phyloP scores from a whole-genome alignment of 2,329 filamentous ascomycete species.

The Arthrocladium fulminans region DNA sequence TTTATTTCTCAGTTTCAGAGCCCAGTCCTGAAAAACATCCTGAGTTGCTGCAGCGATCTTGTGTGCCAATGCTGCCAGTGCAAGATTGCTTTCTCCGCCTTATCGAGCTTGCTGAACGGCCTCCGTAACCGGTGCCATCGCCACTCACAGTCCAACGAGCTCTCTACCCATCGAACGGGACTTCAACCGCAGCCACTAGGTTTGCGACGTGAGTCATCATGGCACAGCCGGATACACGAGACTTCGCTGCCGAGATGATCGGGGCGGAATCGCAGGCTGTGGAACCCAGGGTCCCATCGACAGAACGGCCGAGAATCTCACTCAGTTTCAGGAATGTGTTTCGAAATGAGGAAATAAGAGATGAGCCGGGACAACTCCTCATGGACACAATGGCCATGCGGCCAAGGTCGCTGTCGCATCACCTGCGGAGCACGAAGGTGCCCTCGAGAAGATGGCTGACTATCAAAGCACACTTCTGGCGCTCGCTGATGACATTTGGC shows the following conservation, averaged over 20 bases:
- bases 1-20: no score
- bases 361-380: constrained; percentile 1
- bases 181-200: not conserved
- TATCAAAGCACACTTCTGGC: constrained; percentile 57
- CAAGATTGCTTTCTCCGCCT: no score
- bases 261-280: not conserved
- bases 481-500: constrained; percentile 58
- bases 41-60: no score
- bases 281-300: not conserved
- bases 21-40: no score
- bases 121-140: not conserved
- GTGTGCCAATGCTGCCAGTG: no score
- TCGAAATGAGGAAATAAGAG: not conserved
- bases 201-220: not conserved
- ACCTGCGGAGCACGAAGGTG: constrained; percentile 16
- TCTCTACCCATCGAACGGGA: not conserved
- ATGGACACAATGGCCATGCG: constrained; percentile 8
- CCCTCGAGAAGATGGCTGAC: constrained; percentile 50
- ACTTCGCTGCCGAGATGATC: constrained; percentile 4
- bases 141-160: not conserved
- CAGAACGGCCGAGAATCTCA: not conserved
- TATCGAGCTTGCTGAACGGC: not conserved
- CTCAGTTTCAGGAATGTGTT: constrained; percentile 3
- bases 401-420: constrained; percentile 21
- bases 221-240: constrained; percentile 4